Evolutionary conservation across 2,329 filamentous ascomycete genomes (phyloP), one percentile per base, ranked within the genome.

Genomic region (Aspergillus neotritici): DNA sequence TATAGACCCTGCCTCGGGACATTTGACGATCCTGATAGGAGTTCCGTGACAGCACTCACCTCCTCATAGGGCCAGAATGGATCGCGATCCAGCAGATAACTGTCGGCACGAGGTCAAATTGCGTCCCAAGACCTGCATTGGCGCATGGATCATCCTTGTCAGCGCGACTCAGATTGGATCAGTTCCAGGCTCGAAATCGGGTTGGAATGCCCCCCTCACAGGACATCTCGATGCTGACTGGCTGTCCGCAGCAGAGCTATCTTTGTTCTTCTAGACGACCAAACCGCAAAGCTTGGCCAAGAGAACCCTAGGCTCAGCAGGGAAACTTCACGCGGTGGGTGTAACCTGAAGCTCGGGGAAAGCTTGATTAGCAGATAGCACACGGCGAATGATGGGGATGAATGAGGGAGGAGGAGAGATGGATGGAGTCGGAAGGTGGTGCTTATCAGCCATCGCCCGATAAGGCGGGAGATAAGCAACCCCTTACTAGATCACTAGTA

Each of bases 261-360:
- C 21, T 25, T 25, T 25, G 21, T 2, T 8, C 21, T 25, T 25
- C 21, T 8, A 8, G 21, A 25, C 21, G 7, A 8, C 5, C 21
- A 25, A 25, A 25, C 21, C 21, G 15, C 11, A 37, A 42, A 42
- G 40, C 34, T 42, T 42, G 40, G 40, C 34, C 28, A 32, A 16
- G n/a, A 12, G 11, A 14, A 37, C 34, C 34, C 37, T 25, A 40
- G 21, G 32, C 42, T 32, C 31, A 34, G 31, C 13, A 34, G 33
- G 42, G 42, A 34, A 44, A 40, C 37, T 40, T 16, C 37, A 36
- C 10, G 37, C 37, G 37, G 21, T 7, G 10, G 21, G 35, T 13
- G 31, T 5, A 11, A 16, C n/a, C 5, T 25, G 14, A 17, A 31
- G 16, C 16, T 41, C 16, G 16, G 13, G 5, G 39, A 29, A 21